Evolutionary conservation across 2,329 filamentous ascomycete species (phyloP).

Genomic region (Verticillium albo-atrum): DNA sequence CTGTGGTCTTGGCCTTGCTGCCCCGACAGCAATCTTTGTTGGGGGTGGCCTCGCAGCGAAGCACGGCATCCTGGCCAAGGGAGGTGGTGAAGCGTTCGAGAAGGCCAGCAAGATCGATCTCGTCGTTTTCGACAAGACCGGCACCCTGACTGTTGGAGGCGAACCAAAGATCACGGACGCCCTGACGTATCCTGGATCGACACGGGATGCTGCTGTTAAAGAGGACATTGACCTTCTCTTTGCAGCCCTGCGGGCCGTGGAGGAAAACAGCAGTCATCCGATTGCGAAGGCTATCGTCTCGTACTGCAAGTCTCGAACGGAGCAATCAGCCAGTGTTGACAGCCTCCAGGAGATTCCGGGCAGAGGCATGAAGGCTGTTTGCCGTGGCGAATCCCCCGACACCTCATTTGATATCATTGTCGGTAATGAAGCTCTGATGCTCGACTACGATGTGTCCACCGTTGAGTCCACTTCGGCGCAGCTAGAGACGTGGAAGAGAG

Average conservation of each 20-base stretch:
- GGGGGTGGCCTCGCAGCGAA: conserved; percentile 76
- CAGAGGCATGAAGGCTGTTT: conserved; percentile 61
- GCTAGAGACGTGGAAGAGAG: conserved; percentile 53
- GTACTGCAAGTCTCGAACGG: conserved; percentile 46
- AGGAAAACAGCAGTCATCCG: conserved; percentile 71
- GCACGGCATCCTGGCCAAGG: conserved; percentile 76
- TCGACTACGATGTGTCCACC: conserved; percentile 38
- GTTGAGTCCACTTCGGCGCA: conserved; percentile 24
- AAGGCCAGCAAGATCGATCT: conserved; percentile 74
- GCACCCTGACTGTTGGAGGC: conserved; percentile 71
- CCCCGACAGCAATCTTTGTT: conserved; percentile 80
- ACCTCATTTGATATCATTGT: conserved; percentile 52
- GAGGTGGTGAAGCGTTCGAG: conserved; percentile 81
- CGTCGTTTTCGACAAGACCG: conserved; percentile 86
- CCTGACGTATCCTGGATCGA: conserved; percentile 30
- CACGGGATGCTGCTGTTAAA: conserved; percentile 11
- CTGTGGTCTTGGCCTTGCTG: conserved; percentile 79
- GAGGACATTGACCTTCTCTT: conserved; percentile 29
- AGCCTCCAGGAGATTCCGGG: conserved; percentile 65
- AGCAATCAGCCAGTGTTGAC: conserved; percentile 25
- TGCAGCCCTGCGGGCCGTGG: conserved; percentile 54
- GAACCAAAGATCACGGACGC: conserved; percentile 64
- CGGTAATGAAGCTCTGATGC: conserved; percentile 70
- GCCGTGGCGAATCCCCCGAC: conserved; percentile 21
- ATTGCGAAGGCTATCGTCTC: conserved; percentile 65